Base-by-base conservation (phyloP, 2,329 filamentous ascomycete species). In the Trichophyton mentagrophytes region DNA sequence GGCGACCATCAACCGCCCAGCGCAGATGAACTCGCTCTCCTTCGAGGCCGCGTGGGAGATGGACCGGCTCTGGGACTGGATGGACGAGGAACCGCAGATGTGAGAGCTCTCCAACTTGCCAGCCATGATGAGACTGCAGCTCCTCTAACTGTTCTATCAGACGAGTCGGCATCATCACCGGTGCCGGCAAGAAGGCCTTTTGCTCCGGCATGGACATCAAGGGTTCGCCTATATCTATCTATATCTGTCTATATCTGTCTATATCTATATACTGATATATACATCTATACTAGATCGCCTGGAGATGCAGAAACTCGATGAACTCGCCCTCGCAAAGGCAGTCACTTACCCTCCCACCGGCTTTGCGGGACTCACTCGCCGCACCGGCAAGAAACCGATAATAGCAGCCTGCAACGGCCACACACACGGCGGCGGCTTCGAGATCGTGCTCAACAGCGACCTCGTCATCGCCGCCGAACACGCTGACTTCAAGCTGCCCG, bases 371-470 rank as follows among this genome's bases (percentile, higher is more conserved):
- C 68, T 86, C 17, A 81, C 79, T 46, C 73, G 79, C 44, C 74
- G 83, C n/a, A 70, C 69, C 3, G 83, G 83, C 1, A 84, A 82
- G 73, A 92, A 92, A 69, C 88, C 88, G 2, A 78, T 92, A 56
- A 79, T 92, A 22, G 86, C 84, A 1, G 89, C 88, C 0, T 85
- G 90, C 17, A 89, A 90, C 68, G 88, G 88, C 1, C 76, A 88
- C 30, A 88, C 86, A 55, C 78, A 88, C 38, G 89, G 89, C 47
- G 88, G 89, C 57, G 88, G 87, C 2, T 85, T 88, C 73, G 88
- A 92, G 76, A 89, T 90, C 72, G 89, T 91, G 61, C 87, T 97
- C 80, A 96, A 96, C 72, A 82, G 81, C 64, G 89, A 93, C 75
- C 74, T 92, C 61, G 80, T 90, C 2, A 70, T 90, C 20, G 86